Evolutionary conservation across 805 yeast genomes (phyloP), one percentile per base, ranked within the genome.

Genomic region (Pichia pseudocactophila): DNA sequence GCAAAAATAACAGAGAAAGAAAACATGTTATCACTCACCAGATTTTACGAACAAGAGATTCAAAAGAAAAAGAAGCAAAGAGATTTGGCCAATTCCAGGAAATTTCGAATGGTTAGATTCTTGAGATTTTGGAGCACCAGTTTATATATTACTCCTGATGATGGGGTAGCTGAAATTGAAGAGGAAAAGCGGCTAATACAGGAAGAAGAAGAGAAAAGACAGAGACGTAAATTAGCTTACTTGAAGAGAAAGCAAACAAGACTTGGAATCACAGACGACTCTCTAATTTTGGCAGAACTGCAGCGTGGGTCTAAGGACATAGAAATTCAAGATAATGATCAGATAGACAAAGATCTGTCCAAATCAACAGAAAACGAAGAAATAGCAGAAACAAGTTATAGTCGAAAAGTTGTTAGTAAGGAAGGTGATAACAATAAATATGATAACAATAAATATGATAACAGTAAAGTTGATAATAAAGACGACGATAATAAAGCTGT

Each of bases 1-100:
- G 97, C 98, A 1, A 66, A 79, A 36, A 82, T 80, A 51, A 92
- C 97, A 0, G 98, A 92, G 61, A 71, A 73, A 56, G 71, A 74
- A 35, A 92, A 92, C 59, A 65, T 78, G 2, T 66, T 76, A 22
- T 82, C 96, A 3, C 66, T 92, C 50, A 78, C 82, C 48, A 69
- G 74, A 53, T 92, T 84, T 56, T 76, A 81, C 52, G 94, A 89
- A 53, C 90, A 85, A 56, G 98, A 92, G 58, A 66, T 82, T 34
- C 80, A 77, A 37, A 80, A 86, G 53, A 87, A 86, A 57, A 80
- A 81, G 58, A 74, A 73, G 41, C 90, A 89, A 55, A 67, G 89
- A 43, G 86, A 82, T 36, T 63, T 83, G 45, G 76, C 84, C 59
- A 69, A 77, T 45, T 81, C 81, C 55, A 76, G 71, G 52, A 74